Base-by-base conservation (phyloP, 2,329 filamentous ascomycete genomes). In the Kalaharituber pfeilii region DNA sequence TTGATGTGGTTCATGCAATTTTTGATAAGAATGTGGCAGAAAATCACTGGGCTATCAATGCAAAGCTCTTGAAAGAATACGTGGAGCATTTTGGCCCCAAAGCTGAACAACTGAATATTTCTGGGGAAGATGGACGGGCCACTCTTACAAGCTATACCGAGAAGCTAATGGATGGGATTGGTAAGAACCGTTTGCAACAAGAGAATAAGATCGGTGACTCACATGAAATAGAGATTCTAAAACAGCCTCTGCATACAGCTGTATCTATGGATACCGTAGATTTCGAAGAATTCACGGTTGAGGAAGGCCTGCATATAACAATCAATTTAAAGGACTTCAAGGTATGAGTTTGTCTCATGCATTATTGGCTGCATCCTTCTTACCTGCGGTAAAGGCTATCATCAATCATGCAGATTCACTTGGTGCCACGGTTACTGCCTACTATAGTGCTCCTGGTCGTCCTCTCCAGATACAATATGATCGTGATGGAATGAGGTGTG, bases 271-370 rank as follows among this genome's bases (percentile, higher is more conserved):
- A 73, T 59, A 71, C 68, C 2, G 67, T 69, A 30, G 73, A 76
- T 55, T 76, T 76, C 55, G 72, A 75, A 29, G 67, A 72, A 47
- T 75, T 75, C 60, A 67, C 67, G 51, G 71, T 73, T 30, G 69
- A 73, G 51, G 66, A 71, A 29, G 68, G 70, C 22, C 63, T 75
- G 50, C 72, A 75, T 58, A 71, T 75, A 57, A 68, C 73, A 44
- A 72, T 75, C 61, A 74, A 69, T 56, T 71, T 75, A 54, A 75
- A 74, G 57, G 74, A 76, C 61, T 75, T 76, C 67, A 73, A 71
- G 59, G 69, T 57, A 29, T 26, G 39, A 44, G 29, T 49, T 8
- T 11, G 29, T 47, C 5, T 29, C 26, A n/a, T n/a, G n/a, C n/a
- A n/a, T n/a, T n/a, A n/a, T n/a, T n/a, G n/a, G 33, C n/a, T n/a